Percentiles rank a stretch among this genome's conserved stretches.
Conservation (phyloP, 495 filamentous ascomycete species). For the Aspergillus indologenus region DNA sequence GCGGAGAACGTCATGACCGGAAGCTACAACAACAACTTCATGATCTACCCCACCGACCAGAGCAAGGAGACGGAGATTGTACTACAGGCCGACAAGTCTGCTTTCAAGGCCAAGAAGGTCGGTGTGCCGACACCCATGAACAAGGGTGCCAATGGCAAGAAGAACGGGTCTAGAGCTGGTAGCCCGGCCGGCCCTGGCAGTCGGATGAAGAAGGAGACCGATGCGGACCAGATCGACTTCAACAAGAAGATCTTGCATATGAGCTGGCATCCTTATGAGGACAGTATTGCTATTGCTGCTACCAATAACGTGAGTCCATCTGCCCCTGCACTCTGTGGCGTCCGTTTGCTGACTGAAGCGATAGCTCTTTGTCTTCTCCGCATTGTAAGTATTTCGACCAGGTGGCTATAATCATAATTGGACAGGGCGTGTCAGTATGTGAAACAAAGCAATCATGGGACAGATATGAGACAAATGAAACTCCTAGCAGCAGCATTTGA, state of each 20-base stretch:
- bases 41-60: conserved; percentile 98
- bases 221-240: conserved; percentile 99
- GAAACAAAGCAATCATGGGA: conserved; percentile 14
- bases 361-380: conserved; percentile 96
- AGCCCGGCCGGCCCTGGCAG: conserved; percentile 90
- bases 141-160: conserved; percentile 73
- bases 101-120: conserved; percentile 99
- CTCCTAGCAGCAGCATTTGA: conserved; percentile 20
- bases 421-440: conserved; percentile 26
- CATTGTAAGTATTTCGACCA: conserved; percentile 59
- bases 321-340: neutral
- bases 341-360: conserved; percentile 18
- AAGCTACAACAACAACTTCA: conserved; percentile 99
- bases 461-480: conserved; percentile 15
- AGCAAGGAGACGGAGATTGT: conserved; percentile 97
- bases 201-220: conserved; percentile 97
- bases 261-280: conserved; percentile 99
- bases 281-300: conserved; percentile 98
- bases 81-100: conserved; percentile 95
- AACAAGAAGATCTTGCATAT: conserved; percentile 99
- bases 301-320: conserved; percentile 88
- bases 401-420: conserved; percentile 26
- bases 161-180: conserved; percentile 76
- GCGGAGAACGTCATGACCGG: conserved; percentile 99
- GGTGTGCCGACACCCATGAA: conserved; percentile 97